These are phyloP conservation scores for Ambrosiella cleistominuta DNA, from an alignment of 2,329 filamentous ascomycete species.

Conservation along the genomic window DNA sequence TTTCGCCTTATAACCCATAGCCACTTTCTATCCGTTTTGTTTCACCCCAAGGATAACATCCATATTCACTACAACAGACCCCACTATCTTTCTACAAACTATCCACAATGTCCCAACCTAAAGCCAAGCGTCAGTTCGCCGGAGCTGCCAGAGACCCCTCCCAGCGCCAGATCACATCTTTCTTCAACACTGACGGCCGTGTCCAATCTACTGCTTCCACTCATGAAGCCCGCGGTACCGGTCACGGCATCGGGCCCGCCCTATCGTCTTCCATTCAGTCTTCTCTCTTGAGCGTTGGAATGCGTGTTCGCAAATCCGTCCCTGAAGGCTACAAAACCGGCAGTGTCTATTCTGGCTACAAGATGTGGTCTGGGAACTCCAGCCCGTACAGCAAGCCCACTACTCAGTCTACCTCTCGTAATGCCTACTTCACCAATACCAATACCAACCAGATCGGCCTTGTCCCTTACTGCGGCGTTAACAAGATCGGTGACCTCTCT, in stretches of 20 bases:
- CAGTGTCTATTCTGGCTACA: background rate
- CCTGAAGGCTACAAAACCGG: constrained; percentile 81
- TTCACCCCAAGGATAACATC: background rate
- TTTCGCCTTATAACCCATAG: background rate
- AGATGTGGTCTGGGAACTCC: constrained; percentile 16
- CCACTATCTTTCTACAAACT: background rate
- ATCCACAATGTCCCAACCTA: constrained; percentile 31
- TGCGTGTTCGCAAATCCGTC: constrained; percentile 85
- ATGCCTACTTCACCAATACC: background rate
- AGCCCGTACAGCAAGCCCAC: constrained; percentile 22
- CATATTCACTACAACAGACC: background rate
- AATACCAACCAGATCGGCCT: constrained; percentile 45
- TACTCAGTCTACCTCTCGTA: background rate
- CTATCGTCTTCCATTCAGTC: constrained; percentile 55
- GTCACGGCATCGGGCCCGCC: constrained; percentile 20
- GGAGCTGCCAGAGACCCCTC: constrained; percentile 39
- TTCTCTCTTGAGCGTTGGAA: constrained; percentile 77
- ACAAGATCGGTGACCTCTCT: constrained; percentile 53
- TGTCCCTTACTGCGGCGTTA: constrained; percentile 62
- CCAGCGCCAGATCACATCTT: constrained; percentile 47
- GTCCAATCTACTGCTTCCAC: constrained; percentile 7
- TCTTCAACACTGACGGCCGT: constrained; percentile 27
- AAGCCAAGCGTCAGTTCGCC: constrained; percentile 44
- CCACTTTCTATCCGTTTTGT: background rate
- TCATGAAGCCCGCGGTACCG: constrained; percentile 16